Conservation (phyloP, 805 yeast species). For the Schizosaccharomyces lindneri region DNA sequence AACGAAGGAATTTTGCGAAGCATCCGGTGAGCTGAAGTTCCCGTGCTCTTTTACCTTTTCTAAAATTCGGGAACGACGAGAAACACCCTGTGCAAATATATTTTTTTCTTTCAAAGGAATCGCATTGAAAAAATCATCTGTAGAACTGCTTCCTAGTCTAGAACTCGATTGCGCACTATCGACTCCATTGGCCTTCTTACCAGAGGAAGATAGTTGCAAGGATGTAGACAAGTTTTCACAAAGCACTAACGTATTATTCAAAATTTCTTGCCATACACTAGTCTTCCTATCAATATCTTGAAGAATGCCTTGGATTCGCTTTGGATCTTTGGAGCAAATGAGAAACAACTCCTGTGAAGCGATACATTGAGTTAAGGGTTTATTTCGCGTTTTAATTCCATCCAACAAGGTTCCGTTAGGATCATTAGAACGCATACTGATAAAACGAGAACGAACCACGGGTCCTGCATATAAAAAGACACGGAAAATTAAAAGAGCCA, state of each 20-base stretch:
- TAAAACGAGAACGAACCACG: constrained; percentile 11
- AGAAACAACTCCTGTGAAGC: constrained; percentile 18
- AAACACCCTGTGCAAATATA: neutral
- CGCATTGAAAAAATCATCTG: neutral
- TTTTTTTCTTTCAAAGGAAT: neutral
- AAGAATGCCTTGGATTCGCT: constrained; percentile 15
- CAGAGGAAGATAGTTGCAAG: neutral
- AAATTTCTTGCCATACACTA: constrained; percentile 14
- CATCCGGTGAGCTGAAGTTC: neutral
- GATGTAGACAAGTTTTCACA: neutral
- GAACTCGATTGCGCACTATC: neutral
- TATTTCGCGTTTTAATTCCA: constrained; percentile 11
- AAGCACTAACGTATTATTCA: constrained; percentile 8
- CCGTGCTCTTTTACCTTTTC: neutral
- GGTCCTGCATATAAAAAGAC: constrained; percentile 17
- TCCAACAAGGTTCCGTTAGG: constrained; percentile 17
- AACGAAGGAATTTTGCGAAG: too few species aligned
- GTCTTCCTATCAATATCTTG: constrained; percentile 14
- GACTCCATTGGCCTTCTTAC: neutral
- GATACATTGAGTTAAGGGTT: constrained; percentile 7
- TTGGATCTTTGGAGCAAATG: constrained; percentile 12
- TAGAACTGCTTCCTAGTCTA: neutral
- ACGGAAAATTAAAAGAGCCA: constrained; percentile 11
- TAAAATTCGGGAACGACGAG: neutral
- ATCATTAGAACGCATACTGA: constrained; percentile 12